Percentiles rank a stretch among this genome's conserved stretches.
phyloP scores from a whole-genome alignment of 352 stramenopile genomes.

The Thraustotheca clavata region DNA sequence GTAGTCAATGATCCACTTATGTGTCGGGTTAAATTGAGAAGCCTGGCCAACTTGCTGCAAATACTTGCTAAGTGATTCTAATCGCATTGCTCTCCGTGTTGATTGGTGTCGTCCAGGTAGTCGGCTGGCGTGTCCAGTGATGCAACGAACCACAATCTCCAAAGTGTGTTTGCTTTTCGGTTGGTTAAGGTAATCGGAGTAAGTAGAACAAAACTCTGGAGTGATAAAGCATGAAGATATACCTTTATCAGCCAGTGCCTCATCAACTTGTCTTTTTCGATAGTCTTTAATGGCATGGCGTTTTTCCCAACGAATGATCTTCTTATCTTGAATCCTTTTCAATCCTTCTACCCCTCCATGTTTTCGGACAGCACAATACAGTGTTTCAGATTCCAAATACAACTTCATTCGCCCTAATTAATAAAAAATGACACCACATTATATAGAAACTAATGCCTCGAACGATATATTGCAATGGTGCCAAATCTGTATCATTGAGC shows the following conservation, averaged over 20 bases:
- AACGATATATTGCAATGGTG: slow-evolving; percentile 16
- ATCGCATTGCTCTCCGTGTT: neutral
- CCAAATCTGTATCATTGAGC: slow-evolving; percentile 11
- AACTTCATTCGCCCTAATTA: slow-evolving; percentile 14
- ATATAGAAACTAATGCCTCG: slow-evolving; percentile 2
- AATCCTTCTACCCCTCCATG: neutral
- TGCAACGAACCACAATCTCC: neutral
- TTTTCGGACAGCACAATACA: slow-evolving; percentile 10
- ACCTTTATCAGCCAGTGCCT: neutral
- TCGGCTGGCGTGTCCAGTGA: neutral
- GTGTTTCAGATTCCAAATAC: slow-evolving; percentile 3
- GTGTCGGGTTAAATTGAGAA: neutral
- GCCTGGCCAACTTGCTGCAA: neutral
- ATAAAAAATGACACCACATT: neutral
- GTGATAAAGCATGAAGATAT: neutral
- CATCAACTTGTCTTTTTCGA: neutral
- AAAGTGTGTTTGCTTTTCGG: slow-evolving; percentile 1
- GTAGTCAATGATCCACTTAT: slow-evolving; percentile 7
- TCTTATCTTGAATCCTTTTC: slow-evolving; percentile 19
- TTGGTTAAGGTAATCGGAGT: slow-evolving; percentile 8
- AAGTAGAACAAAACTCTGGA: slow-evolving; percentile 10
- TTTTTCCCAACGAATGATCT: slow-evolving; percentile 3
- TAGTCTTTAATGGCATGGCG: neutral
- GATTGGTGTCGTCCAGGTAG: neutral
- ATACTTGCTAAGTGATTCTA: neutral